Base-by-base conservation (phyloP, 2,329 filamentous ascomycete genomes). In the Curvularia hawaiiensis region DNA sequence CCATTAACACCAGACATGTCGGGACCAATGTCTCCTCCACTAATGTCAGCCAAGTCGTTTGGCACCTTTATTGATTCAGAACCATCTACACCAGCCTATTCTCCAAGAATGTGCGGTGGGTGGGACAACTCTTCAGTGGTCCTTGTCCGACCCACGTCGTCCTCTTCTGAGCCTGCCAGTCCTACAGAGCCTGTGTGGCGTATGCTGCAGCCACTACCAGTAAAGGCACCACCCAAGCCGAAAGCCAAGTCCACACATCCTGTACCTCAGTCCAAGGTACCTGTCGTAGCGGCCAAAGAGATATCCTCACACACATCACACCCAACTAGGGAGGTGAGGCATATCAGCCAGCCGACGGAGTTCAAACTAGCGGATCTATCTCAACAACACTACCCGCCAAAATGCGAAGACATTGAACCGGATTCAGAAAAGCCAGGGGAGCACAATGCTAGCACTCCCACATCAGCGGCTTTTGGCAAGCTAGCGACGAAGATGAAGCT, bases 21-120 rank as follows among this genome's bases (percentile, higher is more conserved):
- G 41, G 65, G 61, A 24, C 64, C 64, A 56, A 64, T 69, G 63
- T 73, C 73, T 20, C 73, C 55, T 9, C 55, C 73, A n/a, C 73
- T 72, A 22, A 70, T 75, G 68, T 75, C 73, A 12, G 73, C 71
- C 6, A 70, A 63, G 51, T 74, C 70, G 7, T 73, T 76, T 40
- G 68, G 69, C 39, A 76, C 74, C 1, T 69, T 75, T 48, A 75
- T 75, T 58, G 74, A 75, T 51, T 75, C 73, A 2, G 72, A 69
- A 26, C 72, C 74, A n/a, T 75, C 72, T 8, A 74, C 73, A n/a
- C 73, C 73, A 44, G 71, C 72, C 9, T 73, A 68, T 47, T 75
- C 72, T 31, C 73, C 73, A 38, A 63, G 72, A 10, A 60, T 64
- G 53, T 59, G 61, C 38, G 62, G 65, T 16, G 63, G 64, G 18